Evolutionary conservation across 345 rosid species (phyloP).

Genomic region (Syzygium aqueum): DNA sequence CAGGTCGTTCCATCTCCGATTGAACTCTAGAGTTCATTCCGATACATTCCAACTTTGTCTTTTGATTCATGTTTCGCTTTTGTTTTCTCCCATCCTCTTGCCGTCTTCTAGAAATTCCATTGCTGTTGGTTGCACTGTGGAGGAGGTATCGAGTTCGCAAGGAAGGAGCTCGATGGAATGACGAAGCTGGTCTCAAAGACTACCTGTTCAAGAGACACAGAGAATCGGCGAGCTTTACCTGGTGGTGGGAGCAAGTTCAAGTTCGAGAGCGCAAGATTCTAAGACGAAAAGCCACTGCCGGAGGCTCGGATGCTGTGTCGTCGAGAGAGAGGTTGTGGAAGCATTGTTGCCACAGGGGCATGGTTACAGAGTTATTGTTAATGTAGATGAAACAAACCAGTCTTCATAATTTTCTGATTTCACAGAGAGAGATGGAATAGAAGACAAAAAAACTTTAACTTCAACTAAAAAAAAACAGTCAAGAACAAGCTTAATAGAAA

Average conservation of each 20-base stretch:
- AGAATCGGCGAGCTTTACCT: rapidly evolving
- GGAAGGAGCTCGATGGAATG: no score
- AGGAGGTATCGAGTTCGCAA: not conserved
- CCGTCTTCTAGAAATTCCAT: rapidly evolving
- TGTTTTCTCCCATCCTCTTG: not conserved
- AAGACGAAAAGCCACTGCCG: not conserved
- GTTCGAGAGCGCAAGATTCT: not conserved
- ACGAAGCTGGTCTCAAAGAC: no score
- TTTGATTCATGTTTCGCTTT: rapidly evolving
- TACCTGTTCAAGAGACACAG: not conserved
- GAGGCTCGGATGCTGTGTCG: not conserved
- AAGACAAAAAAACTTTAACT: no score
- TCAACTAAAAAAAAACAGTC: no score
- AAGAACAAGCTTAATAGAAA: no score
- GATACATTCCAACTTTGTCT: rapidly evolving
- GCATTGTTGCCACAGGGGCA: no score
- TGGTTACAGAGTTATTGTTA: no score
- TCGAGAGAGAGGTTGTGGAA: no score
- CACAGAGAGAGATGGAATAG: no score
- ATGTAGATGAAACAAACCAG: no score
- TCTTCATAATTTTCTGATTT: no score
- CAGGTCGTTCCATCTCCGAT: not conserved
- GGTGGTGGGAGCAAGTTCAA: no score
- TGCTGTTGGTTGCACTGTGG: rapidly evolving
- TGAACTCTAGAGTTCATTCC: not conserved